These are phyloP conservation scores for Starmerella davenportii DNA, from an alignment of 805 yeast genomes.

Conservation along the genomic window DNA sequence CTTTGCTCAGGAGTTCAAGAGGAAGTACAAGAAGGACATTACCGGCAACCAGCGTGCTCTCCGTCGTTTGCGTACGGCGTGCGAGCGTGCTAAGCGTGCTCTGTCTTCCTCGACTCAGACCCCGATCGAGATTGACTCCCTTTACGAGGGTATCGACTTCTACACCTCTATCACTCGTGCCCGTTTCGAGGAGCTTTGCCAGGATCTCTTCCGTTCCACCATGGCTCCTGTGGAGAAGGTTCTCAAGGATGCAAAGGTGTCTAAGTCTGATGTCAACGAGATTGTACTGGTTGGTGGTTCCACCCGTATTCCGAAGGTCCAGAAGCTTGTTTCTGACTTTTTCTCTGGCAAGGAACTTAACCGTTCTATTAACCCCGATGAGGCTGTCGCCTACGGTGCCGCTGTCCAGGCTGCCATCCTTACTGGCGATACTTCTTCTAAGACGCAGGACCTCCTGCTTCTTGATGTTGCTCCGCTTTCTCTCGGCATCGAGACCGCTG, in stretches of 20 bases:
- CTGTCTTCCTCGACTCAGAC: slow-evolving; percentile 91
- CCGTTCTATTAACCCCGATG: slow-evolving; percentile 94
- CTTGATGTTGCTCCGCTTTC: slow-evolving; percentile 97
- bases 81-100: slow-evolving; percentile 99
- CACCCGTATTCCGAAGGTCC: slow-evolving; percentile 94
- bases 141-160: slow-evolving; percentile 89
- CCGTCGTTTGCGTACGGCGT: slow-evolving; percentile 96
- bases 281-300: slow-evolving; percentile 95
- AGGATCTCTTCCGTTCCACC: slow-evolving; percentile 83
- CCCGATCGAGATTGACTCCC: slow-evolving; percentile 83
- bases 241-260: slow-evolving; percentile 73
- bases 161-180: slow-evolving; percentile 94
- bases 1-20: slow-evolving; percentile 89
- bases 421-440: slow-evolving; percentile 88
- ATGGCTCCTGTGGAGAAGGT: slow-evolving; percentile 92
- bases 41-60: slow-evolving; percentile 88
- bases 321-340: slow-evolving; percentile 87
- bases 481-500: slow-evolving; percentile 95
- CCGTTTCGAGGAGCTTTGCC: slow-evolving; percentile 91
- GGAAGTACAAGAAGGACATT: slow-evolving; percentile 92
- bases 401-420: slow-evolving; percentile 96
- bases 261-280: slow-evolving; percentile 78
- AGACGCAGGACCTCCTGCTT: slow-evolving; percentile 85
- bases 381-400: slow-evolving; percentile 98
- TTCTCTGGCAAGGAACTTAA: slow-evolving; percentile 96